Base-by-base conservation (phyloP, 257 asterid genomes). In the Fraxinus quadrangulata region DNA sequence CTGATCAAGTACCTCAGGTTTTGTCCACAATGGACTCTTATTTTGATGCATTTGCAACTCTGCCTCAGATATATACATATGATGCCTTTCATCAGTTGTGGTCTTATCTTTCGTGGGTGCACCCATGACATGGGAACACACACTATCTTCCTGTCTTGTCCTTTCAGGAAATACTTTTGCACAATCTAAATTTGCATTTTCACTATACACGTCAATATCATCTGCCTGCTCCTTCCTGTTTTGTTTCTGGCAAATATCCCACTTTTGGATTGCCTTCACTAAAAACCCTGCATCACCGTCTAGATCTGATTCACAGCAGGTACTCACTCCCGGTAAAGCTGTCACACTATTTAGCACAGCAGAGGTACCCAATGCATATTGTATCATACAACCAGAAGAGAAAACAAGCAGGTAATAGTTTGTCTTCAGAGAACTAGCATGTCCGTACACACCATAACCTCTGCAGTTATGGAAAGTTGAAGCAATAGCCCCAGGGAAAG, bases 21-120 rank as follows among this genome's bases (percentile, higher is more conserved):
- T 92, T 5, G 85, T 88, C 99, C 97, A 94, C 47, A 94, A 68
- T 34, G 93, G 95, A 78, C 72, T 81, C 86, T 67, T 81, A 66
- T 83, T 87, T 61, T 84, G 92, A 89, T 90, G 99, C 95, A 91
- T 90, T 74, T 88, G 94, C 72, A 94, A 88, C 83, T 94, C 99
- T 5, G 92, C 96, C 82, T 93, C 97, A 75, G 96, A 90, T 82
- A 94, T 91, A 80, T 83, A 87, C 95, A 89, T 87, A 83, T 90
- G 91, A 68, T 86, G 86, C 33, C 84, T 91, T 73, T 92, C 97
- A 76, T 88, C 89, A 30, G 79, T 75, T 30, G 56, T 73, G 30
- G 23, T 74, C 76, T 79, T 84, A 79, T 78, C 86, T 76, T 81
- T 83, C 1, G 30, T 37, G 73, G 66, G 59, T 16, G 82, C 70